phyloP scores from a whole-genome alignment of 2,329 filamentous ascomycete species.

The Diaporthe eres region DNA sequence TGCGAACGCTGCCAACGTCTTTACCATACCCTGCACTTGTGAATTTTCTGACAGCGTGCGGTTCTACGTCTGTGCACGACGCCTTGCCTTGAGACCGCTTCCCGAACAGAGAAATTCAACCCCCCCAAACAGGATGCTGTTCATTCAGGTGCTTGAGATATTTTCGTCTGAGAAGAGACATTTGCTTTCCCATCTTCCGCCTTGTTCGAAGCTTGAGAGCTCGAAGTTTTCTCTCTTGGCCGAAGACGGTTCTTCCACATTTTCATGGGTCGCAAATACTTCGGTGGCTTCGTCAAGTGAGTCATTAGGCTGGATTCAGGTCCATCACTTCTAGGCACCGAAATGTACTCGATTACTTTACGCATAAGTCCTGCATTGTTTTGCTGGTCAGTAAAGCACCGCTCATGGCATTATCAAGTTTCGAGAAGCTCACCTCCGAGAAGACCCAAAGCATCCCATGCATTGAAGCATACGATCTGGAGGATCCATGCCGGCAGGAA shows the following conservation, averaged over 20 bases:
- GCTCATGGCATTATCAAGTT: not conserved
- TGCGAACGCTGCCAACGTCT: too few species aligned
- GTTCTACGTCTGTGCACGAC: too few species aligned
- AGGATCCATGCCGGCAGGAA: not conserved
- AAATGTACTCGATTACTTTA: not conserved
- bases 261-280: not conserved
- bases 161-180: too few species aligned
- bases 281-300: not conserved
- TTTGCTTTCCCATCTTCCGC: too few species aligned
- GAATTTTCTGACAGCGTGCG: too few species aligned
- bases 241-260: not conserved
- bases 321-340: not conserved
- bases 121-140: too few species aligned
- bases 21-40: too few species aligned
- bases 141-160: too few species aligned
- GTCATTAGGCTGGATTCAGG: not conserved
- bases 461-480: not conserved
- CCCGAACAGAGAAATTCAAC: too few species aligned
- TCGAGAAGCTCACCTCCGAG: not conserved
- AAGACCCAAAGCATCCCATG: not conserved
- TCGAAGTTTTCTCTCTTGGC: accelerated
- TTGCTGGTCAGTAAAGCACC: not conserved
- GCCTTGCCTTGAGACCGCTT: too few species aligned
- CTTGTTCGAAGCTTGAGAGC: not conserved
- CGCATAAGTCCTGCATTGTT: not conserved